A percentile compares a stretch with the other conserved stretches of the same genome.
Conservation (phyloP, 1,284 basidiomycete species). For the Rhodotorula sp. region DNA sequence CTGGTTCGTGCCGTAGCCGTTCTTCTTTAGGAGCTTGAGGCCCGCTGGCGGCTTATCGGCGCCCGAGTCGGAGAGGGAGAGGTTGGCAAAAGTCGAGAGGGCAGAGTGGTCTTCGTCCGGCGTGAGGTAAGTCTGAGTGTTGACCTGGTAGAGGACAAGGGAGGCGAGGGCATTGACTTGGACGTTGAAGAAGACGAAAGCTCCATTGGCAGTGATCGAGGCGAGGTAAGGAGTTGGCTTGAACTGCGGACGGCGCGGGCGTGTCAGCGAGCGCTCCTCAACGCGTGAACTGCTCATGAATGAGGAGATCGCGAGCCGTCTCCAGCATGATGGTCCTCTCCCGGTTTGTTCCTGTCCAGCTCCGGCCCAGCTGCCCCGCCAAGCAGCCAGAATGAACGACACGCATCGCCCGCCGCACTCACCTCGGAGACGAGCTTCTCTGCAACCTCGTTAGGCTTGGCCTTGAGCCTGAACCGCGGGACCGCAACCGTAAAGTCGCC, state of each 20-base stretch:
- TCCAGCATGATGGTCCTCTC: neutral
- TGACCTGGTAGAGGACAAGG: constrained; percentile 77
- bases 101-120: constrained; percentile 34
- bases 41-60: constrained; percentile 43
- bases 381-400: too few species aligned
- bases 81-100: constrained; percentile 24
- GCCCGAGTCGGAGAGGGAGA: constrained; percentile 32
- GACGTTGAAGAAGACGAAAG: constrained; percentile 79
- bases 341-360: neutral
- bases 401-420: constrained; percentile 46
- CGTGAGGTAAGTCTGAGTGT: constrained; percentile 62
- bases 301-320: neutral
- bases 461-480: constrained; percentile 82
- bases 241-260: constrained; percentile 51
- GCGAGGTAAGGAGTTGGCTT: constrained; percentile 58
- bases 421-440: constrained; percentile 72
- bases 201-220: constrained; percentile 65
- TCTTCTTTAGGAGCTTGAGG: constrained; percentile 51
- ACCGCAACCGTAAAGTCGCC: constrained; percentile 85
- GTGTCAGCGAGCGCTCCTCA: neutral
- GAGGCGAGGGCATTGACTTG: constrained; percentile 70
- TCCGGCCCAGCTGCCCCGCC: neutral
- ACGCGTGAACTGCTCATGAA: too few species aligned
- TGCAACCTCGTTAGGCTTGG: constrained; percentile 76
- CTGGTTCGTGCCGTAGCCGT: constrained; percentile 55